Conservation (phyloP, 1,284 basidiomycete genomes). For the Boletellus deceptivus region DNA sequence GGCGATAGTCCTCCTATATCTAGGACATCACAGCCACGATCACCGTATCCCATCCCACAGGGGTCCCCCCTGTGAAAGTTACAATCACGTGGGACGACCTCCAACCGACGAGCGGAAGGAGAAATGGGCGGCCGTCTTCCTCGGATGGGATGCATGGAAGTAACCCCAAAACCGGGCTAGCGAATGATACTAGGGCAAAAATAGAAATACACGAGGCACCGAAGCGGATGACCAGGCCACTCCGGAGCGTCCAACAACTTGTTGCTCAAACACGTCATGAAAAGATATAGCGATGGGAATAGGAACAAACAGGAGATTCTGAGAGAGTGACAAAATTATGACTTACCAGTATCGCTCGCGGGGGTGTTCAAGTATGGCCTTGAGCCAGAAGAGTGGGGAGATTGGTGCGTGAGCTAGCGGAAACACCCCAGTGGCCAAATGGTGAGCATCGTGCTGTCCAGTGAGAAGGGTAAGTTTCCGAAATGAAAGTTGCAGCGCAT, state of each 20-base stretch:
- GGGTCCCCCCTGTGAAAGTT: too few relatives aligned
- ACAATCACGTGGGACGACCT: conserved; percentile 1
- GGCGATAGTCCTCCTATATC: background rate
- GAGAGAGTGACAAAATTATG: background rate
- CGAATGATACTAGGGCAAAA: background rate
- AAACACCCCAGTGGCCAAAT: conserved; percentile 1
- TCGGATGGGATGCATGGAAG: conserved; percentile 1
- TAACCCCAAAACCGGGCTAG: background rate
- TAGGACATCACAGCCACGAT: background rate
- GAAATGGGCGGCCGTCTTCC: background rate
- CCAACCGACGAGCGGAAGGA: background rate
- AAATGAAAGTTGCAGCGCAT: background rate
- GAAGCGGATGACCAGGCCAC: background rate
- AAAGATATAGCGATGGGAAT: background rate
- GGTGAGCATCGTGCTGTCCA: conserved; percentile 19
- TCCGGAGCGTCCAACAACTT: background rate
- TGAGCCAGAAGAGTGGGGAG: conserved; percentile 22
- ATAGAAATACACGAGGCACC: conserved; percentile 3
- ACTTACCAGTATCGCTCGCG: conserved; percentile 30
- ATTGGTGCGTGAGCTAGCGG: conserved; percentile 12
- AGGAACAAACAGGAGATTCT: background rate
- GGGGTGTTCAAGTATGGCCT: conserved; percentile 27
- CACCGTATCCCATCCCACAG: background rate
- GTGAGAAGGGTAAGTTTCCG: conserved; percentile 4
- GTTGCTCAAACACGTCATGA: background rate